Conservation (phyloP, 73 alveolate species). For the Tetrahymena borealis region DNA sequence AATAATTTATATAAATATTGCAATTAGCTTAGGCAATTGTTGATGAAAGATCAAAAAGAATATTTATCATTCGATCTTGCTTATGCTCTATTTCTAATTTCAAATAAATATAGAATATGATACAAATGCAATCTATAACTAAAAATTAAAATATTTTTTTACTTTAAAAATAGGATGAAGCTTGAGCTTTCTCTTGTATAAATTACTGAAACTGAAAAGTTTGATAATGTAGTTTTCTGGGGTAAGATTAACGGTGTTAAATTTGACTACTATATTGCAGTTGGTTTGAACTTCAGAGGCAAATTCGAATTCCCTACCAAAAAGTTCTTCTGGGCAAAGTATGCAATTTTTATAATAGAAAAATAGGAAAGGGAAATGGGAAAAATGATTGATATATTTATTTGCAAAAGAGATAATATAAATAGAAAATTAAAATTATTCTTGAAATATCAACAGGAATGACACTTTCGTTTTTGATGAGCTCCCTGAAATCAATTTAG, state of each 20-base stretch:
- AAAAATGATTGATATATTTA: no score
- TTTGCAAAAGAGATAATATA: not conserved
- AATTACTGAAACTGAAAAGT: conserved; percentile 10
- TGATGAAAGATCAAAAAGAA: no score
- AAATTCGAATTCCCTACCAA: conserved; percentile 87
- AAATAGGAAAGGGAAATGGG: not conserved
- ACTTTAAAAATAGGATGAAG: conserved; percentile 5
- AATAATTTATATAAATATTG: no score
- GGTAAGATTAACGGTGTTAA: conserved; percentile 93
- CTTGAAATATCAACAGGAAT: not conserved
- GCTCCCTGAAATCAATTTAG: conserved; percentile 55
- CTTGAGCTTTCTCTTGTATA: conserved; percentile 25
- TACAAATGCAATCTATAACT: no score
- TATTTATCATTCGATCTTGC: no score
- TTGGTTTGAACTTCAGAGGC: conserved; percentile 80
- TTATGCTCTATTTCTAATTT: no score
- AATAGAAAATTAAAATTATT: not conserved
- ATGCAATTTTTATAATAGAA: conserved; percentile 41
- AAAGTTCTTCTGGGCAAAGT: conserved; percentile 83
- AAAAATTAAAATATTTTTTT: not conserved
- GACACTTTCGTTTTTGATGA: conserved; percentile 49
- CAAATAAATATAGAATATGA: no score
- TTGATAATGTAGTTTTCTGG: conserved; percentile 91
- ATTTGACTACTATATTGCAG: conserved; percentile 90
- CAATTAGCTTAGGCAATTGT: no score